Evolutionary conservation across 2,329 filamentous ascomycete species (phyloP), one percentile per base, ranked within the genome.

Genomic region (Tympanopsis confertula): DNA sequence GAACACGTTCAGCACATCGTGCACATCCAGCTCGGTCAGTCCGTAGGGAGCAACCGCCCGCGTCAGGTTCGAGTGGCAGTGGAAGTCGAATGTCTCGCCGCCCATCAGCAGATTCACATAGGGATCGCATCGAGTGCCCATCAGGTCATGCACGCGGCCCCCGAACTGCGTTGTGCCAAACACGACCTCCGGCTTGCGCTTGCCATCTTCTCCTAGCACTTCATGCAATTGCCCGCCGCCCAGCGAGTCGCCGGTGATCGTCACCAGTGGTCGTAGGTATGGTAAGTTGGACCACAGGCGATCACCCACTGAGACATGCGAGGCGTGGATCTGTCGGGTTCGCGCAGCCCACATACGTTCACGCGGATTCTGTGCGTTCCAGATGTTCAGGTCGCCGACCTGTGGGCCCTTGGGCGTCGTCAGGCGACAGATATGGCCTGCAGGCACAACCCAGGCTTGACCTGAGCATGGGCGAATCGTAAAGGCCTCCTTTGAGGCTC

Each of bases 1-100:
- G 52, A 93, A 91, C 3, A 93, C 66, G 50, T 93, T 93, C 38
- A 93, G 67, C 1, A 93, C 85, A 53, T 93, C 85, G 50, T 93
- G 86, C 2, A 91, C 75, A 51, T 91, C 84, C 20, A 65, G 63
- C 57, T 91, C 86, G 4, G 65, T 69, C 30, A 91, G 55, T 0
- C 83, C 82, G 42, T 67, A 78, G 0, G 79, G 78, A 1, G 78
- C 43, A 2, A 91, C 73, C 0, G 86, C 82, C 3, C 86, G 73
- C 1, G 74, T 76, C 10, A 93, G 69, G 54, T 93, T 93, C 2
- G 80, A 86, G 51, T 89, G 85, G 55, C 86, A 93, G 54, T 91
- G 84, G 55, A 74, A 89, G 54, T 91, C 80, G 53, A 86, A 91
- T 20, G 68, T 66, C 36, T 73, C 68, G n/a, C 76, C 77, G 3